Evolutionary conservation across 345 rosid genomes (phyloP).

Genomic region (Melaleuca quinquenervia): DNA sequence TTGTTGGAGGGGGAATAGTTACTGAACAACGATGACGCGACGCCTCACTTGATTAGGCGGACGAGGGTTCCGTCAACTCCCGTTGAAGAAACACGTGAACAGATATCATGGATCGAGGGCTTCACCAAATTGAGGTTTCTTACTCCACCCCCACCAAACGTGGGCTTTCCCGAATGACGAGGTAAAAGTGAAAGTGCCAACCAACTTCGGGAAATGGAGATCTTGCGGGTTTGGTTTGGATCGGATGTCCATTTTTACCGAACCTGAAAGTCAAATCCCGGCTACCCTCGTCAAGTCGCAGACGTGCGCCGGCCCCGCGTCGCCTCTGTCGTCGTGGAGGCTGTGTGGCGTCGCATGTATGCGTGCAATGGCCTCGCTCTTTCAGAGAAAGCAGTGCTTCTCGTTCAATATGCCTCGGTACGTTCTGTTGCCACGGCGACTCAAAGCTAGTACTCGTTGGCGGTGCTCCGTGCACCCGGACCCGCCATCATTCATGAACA

Average conservation of each 20-base stretch:
- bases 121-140: background rate
- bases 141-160: background rate
- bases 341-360: accelerated
- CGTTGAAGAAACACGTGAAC: background rate
- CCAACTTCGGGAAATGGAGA: background rate
- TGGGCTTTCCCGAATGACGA: background rate
- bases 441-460: background rate
- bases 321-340: background rate
- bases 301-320: background rate
- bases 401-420: background rate
- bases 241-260: background rate
- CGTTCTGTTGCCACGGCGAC: background rate
- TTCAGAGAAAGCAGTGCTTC: background rate
- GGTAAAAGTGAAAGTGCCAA: background rate
- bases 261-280: background rate
- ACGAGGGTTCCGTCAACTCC: background rate
- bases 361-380: background rate
- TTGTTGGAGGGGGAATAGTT: background rate
- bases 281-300: background rate
- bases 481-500: too few species aligned
- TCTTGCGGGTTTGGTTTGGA: background rate
- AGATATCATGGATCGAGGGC: background rate
- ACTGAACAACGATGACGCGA: background rate
- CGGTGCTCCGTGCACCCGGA: background rate
- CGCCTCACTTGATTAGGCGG: background rate